Evolutionary conservation across 352 stramenopile species (phyloP), one percentile per base, ranked within the genome.

Genomic region (Globisporangium echinulatum): DNA sequence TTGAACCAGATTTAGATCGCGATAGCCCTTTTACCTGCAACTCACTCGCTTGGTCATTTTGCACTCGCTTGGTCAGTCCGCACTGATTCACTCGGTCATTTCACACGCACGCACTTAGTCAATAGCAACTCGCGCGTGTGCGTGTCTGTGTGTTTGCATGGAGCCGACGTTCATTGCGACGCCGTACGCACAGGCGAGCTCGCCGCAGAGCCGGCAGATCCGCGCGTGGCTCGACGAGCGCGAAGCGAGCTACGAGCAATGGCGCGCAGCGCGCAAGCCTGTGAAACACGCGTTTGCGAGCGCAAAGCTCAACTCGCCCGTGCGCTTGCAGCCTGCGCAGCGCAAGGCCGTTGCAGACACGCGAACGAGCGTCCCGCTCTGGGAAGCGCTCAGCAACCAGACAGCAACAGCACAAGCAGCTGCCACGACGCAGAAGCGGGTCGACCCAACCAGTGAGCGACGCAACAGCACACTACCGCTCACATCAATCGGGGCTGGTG

Each of bases 151-250:
- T 43, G 42, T 11, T 38, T 43, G 49, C 5, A 58, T 88, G 79
- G 74, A 87, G 52, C 68, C 74, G 25, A 72, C 70, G n/a, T 82
- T 88, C 44, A 53, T 85, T 10, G 63, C 63, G 36, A 85, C 72
- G 44, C 78, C 81, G 10, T 88, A 85, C 52, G 63, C 80, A 25
- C 68, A 72, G 49, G 60, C 67, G 9, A 63, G 49, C 1, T 66
- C 75, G 1, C 66, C 69, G 4, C 62, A 67, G 13, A 90, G 75
- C 42, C 50, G 36, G 9, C 58, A 65, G 39, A 85, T 90, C 54
- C 77, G 76, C 7, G 66, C 71, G 25, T 67, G 87, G 56, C 65
- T 90, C 25, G 77, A 88, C 52, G 55, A 68, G 15, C 62, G 84
- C 44, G 77, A 90, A 25, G 69, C 56, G 3, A 66, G 61, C 36